phyloP scores from a whole-genome alignment of 257 asterid species.

The Lithospermum erythrorhizon region DNA sequence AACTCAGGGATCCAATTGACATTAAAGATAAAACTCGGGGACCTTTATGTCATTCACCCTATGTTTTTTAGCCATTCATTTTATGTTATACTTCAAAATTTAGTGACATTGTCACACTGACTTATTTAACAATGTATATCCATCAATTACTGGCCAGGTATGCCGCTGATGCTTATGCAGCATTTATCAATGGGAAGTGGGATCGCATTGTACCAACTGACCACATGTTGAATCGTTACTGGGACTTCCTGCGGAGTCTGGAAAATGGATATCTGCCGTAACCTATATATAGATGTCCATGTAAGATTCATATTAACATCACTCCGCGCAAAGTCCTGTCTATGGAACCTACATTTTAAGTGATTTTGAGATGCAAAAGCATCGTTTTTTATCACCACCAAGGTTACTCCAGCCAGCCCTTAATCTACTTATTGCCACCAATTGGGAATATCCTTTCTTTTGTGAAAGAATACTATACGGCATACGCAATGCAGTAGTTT shows the following conservation, averaged over 20 bases:
- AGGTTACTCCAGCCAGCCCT: no score
- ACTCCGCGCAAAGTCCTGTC: background rate
- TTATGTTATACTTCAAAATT: no score
- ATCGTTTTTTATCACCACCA: no score
- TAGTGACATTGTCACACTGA: background rate
- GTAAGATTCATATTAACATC: no score
- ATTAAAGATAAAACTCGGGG: no score
- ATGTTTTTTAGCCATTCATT: background rate
- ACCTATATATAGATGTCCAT: background rate
- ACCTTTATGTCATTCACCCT: no score
- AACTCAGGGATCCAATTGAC: no score
- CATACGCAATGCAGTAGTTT: no score
- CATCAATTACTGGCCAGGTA: slow-evolving; percentile 29
- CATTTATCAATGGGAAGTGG: slow-evolving; percentile 66
- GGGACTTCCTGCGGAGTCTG: slow-evolving; percentile 38
- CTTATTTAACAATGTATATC: no score
- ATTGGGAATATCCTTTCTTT: no score
- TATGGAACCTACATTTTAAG: background rate
- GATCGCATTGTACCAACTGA: slow-evolving; percentile 45
- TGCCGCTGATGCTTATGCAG: slow-evolving; percentile 86
- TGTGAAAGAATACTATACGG: no score
- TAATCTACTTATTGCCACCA: no score
- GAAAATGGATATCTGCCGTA: background rate
- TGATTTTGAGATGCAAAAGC: background rate
- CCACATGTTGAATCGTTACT: slow-evolving; percentile 66